Evolutionary conservation across 352 stramenopile genomes (phyloP).

Genomic region (Phytopythium delawarense): DNA sequence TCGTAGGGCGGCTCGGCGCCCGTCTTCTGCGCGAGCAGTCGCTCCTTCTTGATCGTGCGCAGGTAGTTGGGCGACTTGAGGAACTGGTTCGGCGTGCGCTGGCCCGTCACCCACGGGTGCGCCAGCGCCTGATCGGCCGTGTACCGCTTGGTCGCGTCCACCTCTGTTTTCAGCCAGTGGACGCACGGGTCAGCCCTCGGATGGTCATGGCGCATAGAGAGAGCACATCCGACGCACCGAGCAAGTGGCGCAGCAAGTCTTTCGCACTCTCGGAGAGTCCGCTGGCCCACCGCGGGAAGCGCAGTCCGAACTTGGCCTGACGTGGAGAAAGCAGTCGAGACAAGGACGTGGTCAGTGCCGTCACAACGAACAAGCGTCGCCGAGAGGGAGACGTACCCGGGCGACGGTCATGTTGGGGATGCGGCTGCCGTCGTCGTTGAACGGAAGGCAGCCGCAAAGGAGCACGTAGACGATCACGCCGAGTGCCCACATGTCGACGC

Average conservation of each 20-base stretch:
- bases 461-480: constrained; percentile 98
- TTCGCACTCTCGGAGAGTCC: constrained; percentile 83
- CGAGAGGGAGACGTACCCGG: constrained; percentile 27
- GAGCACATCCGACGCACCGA: constrained; percentile 29
- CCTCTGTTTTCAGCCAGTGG: constrained; percentile 28
- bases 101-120: constrained; percentile 84
- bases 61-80: constrained; percentile 86
- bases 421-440: constrained; percentile 95
- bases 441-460: constrained; percentile 96
- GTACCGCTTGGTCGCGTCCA: constrained; percentile 73
- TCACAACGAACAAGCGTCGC: constrained; percentile 10
- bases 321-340: constrained; percentile 16
- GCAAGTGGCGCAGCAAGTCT: constrained; percentile 75
- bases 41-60: constrained; percentile 74
- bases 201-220: background rate
- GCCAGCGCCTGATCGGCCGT: constrained; percentile 78
- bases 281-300: constrained; percentile 93
- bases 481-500: constrained; percentile 97
- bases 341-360: background rate
- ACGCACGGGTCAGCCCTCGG: background rate
- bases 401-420: constrained; percentile 76
- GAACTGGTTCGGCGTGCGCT: constrained; percentile 84
- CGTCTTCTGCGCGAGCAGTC: constrained; percentile 34
- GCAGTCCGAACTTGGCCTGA: constrained; percentile 91
- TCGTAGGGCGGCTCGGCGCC: constrained; percentile 15